phyloP scores from a whole-genome alignment of 2,329 filamentous ascomycete species.

The Aureobasidium zeae region DNA sequence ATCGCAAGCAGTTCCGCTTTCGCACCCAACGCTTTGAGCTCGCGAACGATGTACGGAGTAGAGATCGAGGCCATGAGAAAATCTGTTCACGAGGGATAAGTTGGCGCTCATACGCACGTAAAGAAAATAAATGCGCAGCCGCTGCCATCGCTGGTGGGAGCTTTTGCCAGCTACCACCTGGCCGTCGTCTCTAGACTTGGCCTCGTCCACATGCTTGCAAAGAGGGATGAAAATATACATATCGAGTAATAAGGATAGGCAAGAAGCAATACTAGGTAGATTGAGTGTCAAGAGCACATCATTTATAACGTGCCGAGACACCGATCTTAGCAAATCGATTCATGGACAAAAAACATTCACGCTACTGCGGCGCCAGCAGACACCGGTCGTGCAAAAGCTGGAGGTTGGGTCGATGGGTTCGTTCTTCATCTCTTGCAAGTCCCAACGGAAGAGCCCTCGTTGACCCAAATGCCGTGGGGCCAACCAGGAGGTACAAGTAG shows the following conservation, averaged over 20 bases:
- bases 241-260: conserved; percentile 9
- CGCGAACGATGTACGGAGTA: background rate
- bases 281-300: background rate
- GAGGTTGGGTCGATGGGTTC: conserved; percentile 1
- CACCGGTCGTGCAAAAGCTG: conserved; percentile 3
- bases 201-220: background rate
- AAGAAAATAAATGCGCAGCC: background rate
- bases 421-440: too few relatives aligned
- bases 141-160: background rate
- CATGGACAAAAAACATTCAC: background rate
- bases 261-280: background rate
- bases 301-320: conserved; percentile 1
- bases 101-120: conserved; percentile 6
- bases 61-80: too few relatives aligned
- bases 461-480: conserved; percentile 8
- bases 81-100: background rate
- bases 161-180: conserved; percentile 11
- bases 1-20: background rate
- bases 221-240: conserved; percentile 2
- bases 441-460: background rate
- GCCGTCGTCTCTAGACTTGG: too few relatives aligned
- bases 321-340: background rate
- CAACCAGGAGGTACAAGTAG: background rate
- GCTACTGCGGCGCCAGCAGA: conserved; percentile 11
- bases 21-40: background rate